Evolutionary conservation across 805 yeast species (phyloP).

Genomic region (Saccharomycopsis selenospora): DNA sequence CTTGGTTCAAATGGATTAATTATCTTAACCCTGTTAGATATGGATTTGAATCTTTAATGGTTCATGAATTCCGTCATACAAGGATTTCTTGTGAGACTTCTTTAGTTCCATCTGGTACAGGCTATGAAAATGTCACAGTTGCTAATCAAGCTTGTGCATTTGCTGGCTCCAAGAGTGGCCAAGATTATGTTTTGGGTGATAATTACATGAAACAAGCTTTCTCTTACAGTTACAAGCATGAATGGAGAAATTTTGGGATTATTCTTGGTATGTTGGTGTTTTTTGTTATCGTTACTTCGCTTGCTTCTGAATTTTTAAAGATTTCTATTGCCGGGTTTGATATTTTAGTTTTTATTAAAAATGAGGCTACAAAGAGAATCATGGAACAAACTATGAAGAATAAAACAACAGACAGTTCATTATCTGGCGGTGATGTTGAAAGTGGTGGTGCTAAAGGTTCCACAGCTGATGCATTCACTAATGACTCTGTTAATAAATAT

Average conservation of each 20-base stretch:
- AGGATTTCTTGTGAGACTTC: constrained; percentile 45
- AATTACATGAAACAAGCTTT: constrained; percentile 43
- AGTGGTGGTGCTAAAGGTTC: background rate
- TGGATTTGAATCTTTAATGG: constrained; percentile 56
- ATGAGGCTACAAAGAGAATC: constrained; percentile 9
- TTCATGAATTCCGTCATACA: constrained; percentile 55
- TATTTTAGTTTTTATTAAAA: constrained; percentile 23
- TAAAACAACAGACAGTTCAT: constrained; percentile 3
- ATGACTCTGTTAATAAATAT: constrained; percentile 6
- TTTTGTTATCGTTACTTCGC: constrained; percentile 20
- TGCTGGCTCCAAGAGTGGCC: constrained; percentile 55
- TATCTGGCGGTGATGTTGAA: constrained; percentile 3
- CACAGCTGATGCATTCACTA: background rate
- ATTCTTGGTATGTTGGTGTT: constrained; percentile 42
- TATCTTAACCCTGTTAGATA: constrained; percentile 51
- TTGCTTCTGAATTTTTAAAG: constrained; percentile 24
- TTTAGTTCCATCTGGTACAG: constrained; percentile 56
- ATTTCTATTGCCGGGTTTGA: constrained; percentile 22
- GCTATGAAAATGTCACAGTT: constrained; percentile 35
- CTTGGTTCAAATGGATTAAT: constrained; percentile 66
- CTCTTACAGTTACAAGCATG: constrained; percentile 47
- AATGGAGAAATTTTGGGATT: constrained; percentile 79
- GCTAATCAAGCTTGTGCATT: constrained; percentile 48
- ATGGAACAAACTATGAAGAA: constrained; percentile 28
- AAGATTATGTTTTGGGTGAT: constrained; percentile 48